These are phyloP conservation scores for Thraustochytrium striatum DNA, from an alignment of 352 stramenopile genomes.

Conservation along the genomic window DNA sequence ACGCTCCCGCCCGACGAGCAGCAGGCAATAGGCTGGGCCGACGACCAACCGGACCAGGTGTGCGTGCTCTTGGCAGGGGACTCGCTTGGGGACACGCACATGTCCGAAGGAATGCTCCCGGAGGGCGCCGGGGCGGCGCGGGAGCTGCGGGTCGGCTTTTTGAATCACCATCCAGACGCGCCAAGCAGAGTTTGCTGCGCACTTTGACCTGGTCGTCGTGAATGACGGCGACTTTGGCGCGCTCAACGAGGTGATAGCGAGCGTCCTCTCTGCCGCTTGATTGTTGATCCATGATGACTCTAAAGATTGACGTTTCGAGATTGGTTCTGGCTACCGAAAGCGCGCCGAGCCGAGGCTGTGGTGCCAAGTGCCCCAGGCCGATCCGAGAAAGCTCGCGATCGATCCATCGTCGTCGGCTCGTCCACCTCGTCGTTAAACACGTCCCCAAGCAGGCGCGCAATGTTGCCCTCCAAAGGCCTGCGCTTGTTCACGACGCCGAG, in stretches of 20 bases:
- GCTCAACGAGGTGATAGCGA: conserved; percentile 12
- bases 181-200: conserved; percentile 42
- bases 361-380: background rate
- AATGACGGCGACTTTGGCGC: conserved; percentile 39
- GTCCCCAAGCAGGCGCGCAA: conserved; percentile 18
- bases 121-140: conserved; percentile 4
- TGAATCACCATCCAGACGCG: conserved; percentile 51
- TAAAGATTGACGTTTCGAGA: too few species aligned
- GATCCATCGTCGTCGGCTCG: conserved; percentile 23
- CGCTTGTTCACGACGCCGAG: background rate
- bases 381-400: background rate
- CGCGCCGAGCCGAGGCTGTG: too few species aligned
- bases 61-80: conserved; percentile 51
- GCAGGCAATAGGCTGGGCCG: background rate
- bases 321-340: too few species aligned
- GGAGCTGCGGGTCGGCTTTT: conserved; percentile 47
- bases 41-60: background rate
- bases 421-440: conserved; percentile 46
- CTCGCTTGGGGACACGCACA: conserved; percentile 49
- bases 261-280: too few species aligned
- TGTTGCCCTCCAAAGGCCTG: background rate
- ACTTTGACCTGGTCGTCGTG: conserved; percentile 51
- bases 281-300: too few species aligned
- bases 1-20: background rate
- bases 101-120: conserved; percentile 48